Evolutionary conservation across 352 stramenopile genomes (phyloP).

Genomic region (Globisporangium perplexum): DNA sequence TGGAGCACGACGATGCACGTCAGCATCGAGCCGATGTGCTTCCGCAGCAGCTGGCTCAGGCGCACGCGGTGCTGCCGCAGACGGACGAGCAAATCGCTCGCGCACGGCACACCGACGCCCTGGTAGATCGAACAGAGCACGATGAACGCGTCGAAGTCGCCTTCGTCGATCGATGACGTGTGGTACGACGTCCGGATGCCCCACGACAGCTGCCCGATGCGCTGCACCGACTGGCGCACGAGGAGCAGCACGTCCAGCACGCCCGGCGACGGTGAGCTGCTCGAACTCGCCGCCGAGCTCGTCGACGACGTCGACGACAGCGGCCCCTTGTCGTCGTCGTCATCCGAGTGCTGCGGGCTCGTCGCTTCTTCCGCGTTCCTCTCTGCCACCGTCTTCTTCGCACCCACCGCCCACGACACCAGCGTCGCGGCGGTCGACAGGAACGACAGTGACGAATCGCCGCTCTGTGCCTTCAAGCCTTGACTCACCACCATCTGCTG

Average conservation of each 20-base stretch:
- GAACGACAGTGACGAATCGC: constrained; percentile 17
- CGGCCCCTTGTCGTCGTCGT: constrained; percentile 47
- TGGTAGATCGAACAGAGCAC: constrained; percentile 86
- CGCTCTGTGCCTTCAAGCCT: constrained; percentile 8
- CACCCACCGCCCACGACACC: constrained; percentile 58
- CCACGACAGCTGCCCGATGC: constrained; percentile 79
- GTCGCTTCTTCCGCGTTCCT: constrained; percentile 13
- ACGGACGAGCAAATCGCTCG: constrained; percentile 66
- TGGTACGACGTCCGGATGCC: constrained; percentile 79
- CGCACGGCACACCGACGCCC: constrained; percentile 46
- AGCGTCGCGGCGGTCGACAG: constrained; percentile 39
- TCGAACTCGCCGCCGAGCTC: constrained; percentile 45
- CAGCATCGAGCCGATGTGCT: constrained; percentile 64
- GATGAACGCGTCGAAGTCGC: constrained; percentile 80
- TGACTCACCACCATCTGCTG: constrained; percentile 37
- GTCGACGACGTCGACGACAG: constrained; percentile 49
- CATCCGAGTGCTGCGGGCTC: constrained; percentile 73
- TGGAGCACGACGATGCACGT: constrained; percentile 73
- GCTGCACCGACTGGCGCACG: constrained; percentile 82
- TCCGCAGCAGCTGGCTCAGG: constrained; percentile 65
- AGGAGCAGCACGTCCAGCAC: constrained; percentile 75
- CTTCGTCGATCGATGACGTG: constrained; percentile 77
- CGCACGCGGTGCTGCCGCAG: constrained; percentile 63
- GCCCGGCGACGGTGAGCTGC: constrained; percentile 42
- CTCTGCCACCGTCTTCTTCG: constrained; percentile 32